Evolutionary conservation across 2,329 filamentous ascomycete species (phyloP), one percentile per base, ranked within the genome.

Genomic region (Zasmidium angulare): DNA sequence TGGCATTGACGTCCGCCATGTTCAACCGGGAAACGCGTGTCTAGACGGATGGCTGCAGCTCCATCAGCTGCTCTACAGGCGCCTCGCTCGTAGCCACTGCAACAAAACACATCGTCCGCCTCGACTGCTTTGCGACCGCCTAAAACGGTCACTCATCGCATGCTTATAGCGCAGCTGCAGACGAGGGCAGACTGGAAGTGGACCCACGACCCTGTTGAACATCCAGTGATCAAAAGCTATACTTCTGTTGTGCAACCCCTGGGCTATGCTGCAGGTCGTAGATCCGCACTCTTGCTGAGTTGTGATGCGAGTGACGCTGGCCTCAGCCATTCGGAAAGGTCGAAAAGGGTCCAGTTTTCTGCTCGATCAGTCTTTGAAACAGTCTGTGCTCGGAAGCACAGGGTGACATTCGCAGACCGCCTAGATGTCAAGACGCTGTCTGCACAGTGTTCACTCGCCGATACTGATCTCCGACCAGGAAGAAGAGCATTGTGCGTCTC

Each of bases 351-450:
- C 65, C 64, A 66, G 64, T 66, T 55, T 53, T 53, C 59, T 43
- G 65, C 65, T 69, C 65, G 65, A 66, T 67, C 67, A 61, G 61
- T 67, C 53, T 51, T 53, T 64, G 62, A 68, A 68, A 69, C 64
- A 66, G 68, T 65, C 68, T 66, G 69, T 70, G 69, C 68, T 52
- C 58, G 53, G 36, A 52, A 19, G 53, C 36, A 50, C 57, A 63
- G 55, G 64, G 60, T 66, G 62, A 61, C 55, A 64, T 64, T 63
- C 55, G 62, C 65, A 66, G 63, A 69, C 66, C 66, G 66, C 66
- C 64, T 63, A 22, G 26, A 54, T 55, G 55, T 63, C 58, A 58
- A 51, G 58, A 63, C 56, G 59, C 60, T 55, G 53, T 56, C 50
- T 58, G 40, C 46, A 47, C 47, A 43, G 46, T 26, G 40, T 53